Percentiles rank a stretch among this genome's conserved stretches.
Conservation (phyloP, 192 early-diverging fungal genomes). For the Coemansia sp. region DNA sequence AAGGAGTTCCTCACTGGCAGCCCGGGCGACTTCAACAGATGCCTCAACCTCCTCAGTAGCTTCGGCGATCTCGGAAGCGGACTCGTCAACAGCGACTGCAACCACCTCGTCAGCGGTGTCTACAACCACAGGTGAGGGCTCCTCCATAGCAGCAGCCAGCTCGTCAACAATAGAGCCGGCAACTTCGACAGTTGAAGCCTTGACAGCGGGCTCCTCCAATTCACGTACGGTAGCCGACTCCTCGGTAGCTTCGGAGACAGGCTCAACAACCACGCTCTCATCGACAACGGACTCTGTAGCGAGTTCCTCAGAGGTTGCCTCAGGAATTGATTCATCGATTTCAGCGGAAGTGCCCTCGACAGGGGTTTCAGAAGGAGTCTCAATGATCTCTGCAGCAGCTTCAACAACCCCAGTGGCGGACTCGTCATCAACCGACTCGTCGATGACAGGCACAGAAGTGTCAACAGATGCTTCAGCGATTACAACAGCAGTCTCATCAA, state of each 20-base stretch:
- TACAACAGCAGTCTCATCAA: too few relatives aligned
- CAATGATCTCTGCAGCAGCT: too few relatives aligned
- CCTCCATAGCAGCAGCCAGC: too few relatives aligned
- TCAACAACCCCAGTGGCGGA: neutral
- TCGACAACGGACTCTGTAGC: neutral
- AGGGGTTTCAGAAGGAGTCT: neutral
- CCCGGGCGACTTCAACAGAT: neutral
- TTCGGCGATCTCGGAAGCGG: neutral
- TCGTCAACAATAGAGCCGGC: too few relatives aligned
- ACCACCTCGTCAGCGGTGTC: neutral
- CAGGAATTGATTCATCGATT: too few relatives aligned
- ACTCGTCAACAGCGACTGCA: neutral
- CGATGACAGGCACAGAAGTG: too few relatives aligned
- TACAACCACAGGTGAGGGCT: neutral
- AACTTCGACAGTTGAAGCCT: too few relatives aligned
- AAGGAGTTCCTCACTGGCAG: neutral
- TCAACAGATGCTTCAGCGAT: too few relatives aligned
- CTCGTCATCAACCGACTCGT: too few relatives aligned
- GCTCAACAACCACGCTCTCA: too few relatives aligned
- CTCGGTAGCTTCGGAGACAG: too few relatives aligned
- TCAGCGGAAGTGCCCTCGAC: neutral
- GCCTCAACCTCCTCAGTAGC: neutral
- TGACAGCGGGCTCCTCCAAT: neutral
- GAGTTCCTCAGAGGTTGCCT: neutral
- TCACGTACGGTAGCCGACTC: too few relatives aligned